Conservation (phyloP, 2,329 filamentous ascomycete species). For the Talaromyces albobiverticillius region DNA sequence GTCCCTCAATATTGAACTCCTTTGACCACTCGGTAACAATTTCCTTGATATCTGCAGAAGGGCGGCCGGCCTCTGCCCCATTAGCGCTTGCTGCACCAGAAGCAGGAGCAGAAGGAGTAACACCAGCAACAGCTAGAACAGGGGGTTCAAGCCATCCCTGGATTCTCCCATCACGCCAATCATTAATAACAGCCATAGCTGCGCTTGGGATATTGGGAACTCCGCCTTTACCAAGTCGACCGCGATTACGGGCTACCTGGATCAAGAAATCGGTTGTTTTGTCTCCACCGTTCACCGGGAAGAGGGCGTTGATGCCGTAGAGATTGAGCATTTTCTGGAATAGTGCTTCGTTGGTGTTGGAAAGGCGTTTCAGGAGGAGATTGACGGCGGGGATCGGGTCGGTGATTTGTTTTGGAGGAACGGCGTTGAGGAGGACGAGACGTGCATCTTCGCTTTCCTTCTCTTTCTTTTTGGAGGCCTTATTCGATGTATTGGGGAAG, state of each 20-base stretch:
- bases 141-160: conserved; percentile 87
- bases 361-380: conserved; percentile 78
- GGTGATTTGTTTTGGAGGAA: conserved; percentile 90
- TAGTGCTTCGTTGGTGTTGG: conserved; percentile 64
- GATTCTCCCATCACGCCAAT: conserved; percentile 93
- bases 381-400: conserved; percentile 86
- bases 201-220: conserved; percentile 84
- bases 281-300: conserved; percentile 65
- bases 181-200: conserved; percentile 90
- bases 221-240: conserved; percentile 81
- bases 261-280: conserved; percentile 86
- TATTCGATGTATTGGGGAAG: conserved; percentile 65
- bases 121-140: conserved; percentile 58
- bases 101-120: conserved; percentile 40
- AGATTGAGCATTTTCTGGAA: conserved; percentile 75
- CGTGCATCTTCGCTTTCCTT: conserved; percentile 74
- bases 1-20: conserved; percentile 90
- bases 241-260: conserved; percentile 90
- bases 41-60: conserved; percentile 67
- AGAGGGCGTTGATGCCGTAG: conserved; percentile 79
- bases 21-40: conserved; percentile 91
- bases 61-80: conserved; percentile 10
- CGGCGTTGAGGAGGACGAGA: conserved; percentile 81
- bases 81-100: conserved; percentile 16
- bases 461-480: conserved; percentile 53